A percentile compares a stretch with the other conserved stretches of the same genome.
These are phyloP conservation scores for Jamesozyma spencerorum DNA, from an alignment of 805 yeast species.

Conservation along the genomic window DNA sequence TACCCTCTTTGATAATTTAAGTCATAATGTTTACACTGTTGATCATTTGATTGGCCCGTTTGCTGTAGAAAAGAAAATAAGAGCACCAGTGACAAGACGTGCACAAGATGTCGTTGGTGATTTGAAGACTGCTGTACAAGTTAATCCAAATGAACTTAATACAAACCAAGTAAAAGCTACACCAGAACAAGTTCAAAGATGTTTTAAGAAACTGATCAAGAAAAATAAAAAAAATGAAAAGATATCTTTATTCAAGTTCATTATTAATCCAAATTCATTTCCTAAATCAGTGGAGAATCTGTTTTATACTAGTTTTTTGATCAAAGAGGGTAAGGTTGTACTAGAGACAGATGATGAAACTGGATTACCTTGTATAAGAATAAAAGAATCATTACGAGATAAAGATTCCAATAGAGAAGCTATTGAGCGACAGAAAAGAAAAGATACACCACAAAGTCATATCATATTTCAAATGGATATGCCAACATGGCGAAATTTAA, in stretches of 20 bases:
- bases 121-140: slow-evolving; percentile 29
- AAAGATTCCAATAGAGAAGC: slow-evolving; percentile 18
- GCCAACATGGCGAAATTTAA: slow-evolving; percentile 52
- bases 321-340: slow-evolving; percentile 58
- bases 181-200: slow-evolving; percentile 49
- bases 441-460: slow-evolving; percentile 39
- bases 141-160: slow-evolving; percentile 43
- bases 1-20: slow-evolving; percentile 37
- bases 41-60: slow-evolving; percentile 69
- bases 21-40: slow-evolving; percentile 39
- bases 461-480: slow-evolving; percentile 65
- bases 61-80: slow-evolving; percentile 44
- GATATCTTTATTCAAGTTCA: slow-evolving; percentile 53
- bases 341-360: slow-evolving; percentile 45
- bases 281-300: slow-evolving; percentile 75
- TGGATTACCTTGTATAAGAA: slow-evolving; percentile 35
- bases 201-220: slow-evolving; percentile 35
- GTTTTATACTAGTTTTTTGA: slow-evolving; percentile 72
- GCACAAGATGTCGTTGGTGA: slow-evolving; percentile 36
- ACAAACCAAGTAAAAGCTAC: slow-evolving; percentile 47
- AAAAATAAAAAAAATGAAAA: slow-evolving; percentile 29
- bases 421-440: slow-evolving; percentile 20
- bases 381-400: slow-evolving; percentile 26
- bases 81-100: slow-evolving; percentile 24
- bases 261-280: slow-evolving; percentile 69